phyloP scores from a whole-genome alignment of 768 basidiomycete genomes.

The Imleria badia region DNA sequence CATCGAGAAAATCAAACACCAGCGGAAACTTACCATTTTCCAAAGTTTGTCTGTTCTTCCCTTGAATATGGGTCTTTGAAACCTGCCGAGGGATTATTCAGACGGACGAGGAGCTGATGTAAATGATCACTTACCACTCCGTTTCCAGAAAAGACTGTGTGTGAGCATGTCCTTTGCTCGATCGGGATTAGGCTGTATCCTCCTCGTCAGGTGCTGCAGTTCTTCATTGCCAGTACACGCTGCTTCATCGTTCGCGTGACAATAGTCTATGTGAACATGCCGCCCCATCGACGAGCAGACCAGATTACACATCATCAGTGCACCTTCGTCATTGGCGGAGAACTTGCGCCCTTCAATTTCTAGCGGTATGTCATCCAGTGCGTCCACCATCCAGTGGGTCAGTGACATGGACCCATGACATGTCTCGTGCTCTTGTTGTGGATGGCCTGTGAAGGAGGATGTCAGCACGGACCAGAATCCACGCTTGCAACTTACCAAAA shows the following conservation, averaged over 20 bases:
- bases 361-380: conserved; percentile 45
- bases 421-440: conserved; percentile 62
- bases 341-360: conserved; percentile 59
- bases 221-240: conserved; percentile 43
- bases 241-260: conserved; percentile 39
- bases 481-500: conserved; percentile 38
- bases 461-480: background rate
- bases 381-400: conserved; percentile 57
- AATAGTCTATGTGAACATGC: conserved; percentile 58
- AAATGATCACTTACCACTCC: conserved; percentile 42
- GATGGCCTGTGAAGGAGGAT: conserved; percentile 42
- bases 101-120: background rate
- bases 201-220: conserved; percentile 43
- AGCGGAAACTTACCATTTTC: conserved; percentile 48
- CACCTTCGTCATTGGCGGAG: conserved; percentile 53
- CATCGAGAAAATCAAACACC: background rate
- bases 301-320: conserved; percentile 65
- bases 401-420: conserved; percentile 63
- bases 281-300: conserved; percentile 55
- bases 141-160: conserved; percentile 55
- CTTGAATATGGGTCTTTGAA: conserved; percentile 65
- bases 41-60: conserved; percentile 55
- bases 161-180: conserved; percentile 53
- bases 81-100: conserved; percentile 30
- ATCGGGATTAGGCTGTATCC: conserved; percentile 46